These are phyloP conservation scores for Fomitopsis serialis DNA, from an alignment of 768 basidiomycete species.

Conservation along the genomic window DNA sequence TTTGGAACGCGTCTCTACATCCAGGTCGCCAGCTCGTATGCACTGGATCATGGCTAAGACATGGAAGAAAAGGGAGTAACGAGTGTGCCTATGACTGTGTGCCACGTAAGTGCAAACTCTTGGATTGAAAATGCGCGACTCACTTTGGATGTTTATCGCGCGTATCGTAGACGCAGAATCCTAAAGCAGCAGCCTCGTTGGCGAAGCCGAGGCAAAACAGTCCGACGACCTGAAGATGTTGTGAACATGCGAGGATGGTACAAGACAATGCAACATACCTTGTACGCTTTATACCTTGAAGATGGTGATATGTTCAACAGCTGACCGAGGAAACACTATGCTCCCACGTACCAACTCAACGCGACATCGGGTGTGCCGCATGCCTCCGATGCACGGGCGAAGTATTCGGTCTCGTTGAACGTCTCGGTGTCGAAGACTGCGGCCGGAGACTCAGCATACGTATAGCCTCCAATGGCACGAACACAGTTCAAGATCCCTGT, in stretches of 20 bases:
- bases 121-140: conserved; percentile 7
- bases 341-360: conserved; percentile 48
- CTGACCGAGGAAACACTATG: background rate
- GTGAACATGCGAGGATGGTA: background rate
- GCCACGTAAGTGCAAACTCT: background rate
- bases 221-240: conserved; percentile 47
- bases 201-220: conserved; percentile 57
- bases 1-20: conserved; percentile 27
- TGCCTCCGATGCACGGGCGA: conserved; percentile 35
- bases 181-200: conserved; percentile 54
- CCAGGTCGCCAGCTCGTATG: conserved; percentile 39
- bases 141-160: conserved; percentile 63
- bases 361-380: conserved; percentile 47
- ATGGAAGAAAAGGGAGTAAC: conserved; percentile 67
- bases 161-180: conserved; percentile 56
- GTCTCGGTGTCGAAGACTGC: conserved; percentile 56
- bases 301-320: background rate
- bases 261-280: conserved; percentile 30
- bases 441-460: conserved; percentile 39
- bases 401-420: conserved; percentile 52
- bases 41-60: conserved; percentile 61
- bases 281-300: conserved; percentile 60
- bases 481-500: conserved; percentile 57
- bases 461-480: conserved; percentile 60
- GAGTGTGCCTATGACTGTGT: conserved; percentile 59